Evolutionary conservation across 2,329 filamentous ascomycete genomes (phyloP).

Genomic region (Chrysosphaeria jannelii): DNA sequence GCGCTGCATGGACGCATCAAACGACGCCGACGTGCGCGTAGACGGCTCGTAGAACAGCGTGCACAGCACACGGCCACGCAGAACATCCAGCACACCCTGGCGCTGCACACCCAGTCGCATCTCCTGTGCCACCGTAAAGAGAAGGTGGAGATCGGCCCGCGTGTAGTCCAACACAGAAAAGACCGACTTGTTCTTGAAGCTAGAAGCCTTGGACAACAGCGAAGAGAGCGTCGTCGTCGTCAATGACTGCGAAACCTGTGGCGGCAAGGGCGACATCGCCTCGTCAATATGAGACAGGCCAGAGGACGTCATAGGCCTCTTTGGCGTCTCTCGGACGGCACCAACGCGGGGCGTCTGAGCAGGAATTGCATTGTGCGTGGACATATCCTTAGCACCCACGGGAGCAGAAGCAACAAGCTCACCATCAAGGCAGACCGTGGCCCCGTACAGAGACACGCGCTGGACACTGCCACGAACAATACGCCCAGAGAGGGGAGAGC

Average conservation of each 20-base stretch:
- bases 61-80: constrained; percentile 63
- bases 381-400: constrained; percentile 50
- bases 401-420: constrained; percentile 22
- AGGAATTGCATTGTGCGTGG: constrained; percentile 25
- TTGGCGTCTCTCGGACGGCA: too few species aligned
- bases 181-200: constrained; percentile 73
- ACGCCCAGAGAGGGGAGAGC: constrained; percentile 39
- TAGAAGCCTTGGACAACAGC: constrained; percentile 41
- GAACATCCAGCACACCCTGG: constrained; percentile 61
- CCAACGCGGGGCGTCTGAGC: constrained; percentile 12
- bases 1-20: constrained; percentile 95
- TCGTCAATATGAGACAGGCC: constrained; percentile 4
- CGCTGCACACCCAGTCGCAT: constrained; percentile 90
- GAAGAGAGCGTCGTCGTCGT: constrained; percentile 19
- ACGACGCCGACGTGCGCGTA: constrained; percentile 79
- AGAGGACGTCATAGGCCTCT: constrained; percentile 1
- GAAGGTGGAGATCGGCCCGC: constrained; percentile 60
- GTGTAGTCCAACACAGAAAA: constrained; percentile 78
- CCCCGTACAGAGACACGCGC: constrained; percentile 44
- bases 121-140: constrained; percentile 92
- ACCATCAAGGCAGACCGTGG: constrained; percentile 47
- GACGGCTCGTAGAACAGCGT: constrained; percentile 97
- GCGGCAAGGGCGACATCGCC: not conserved
- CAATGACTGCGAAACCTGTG: not conserved
- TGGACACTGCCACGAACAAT: constrained; percentile 39